Percentiles rank a stretch among this genome's conserved stretches.
These are phyloP conservation scores for Aspergillus melleus DNA, from an alignment of 2,329 filamentous ascomycete genomes.

Conservation along the genomic window DNA sequence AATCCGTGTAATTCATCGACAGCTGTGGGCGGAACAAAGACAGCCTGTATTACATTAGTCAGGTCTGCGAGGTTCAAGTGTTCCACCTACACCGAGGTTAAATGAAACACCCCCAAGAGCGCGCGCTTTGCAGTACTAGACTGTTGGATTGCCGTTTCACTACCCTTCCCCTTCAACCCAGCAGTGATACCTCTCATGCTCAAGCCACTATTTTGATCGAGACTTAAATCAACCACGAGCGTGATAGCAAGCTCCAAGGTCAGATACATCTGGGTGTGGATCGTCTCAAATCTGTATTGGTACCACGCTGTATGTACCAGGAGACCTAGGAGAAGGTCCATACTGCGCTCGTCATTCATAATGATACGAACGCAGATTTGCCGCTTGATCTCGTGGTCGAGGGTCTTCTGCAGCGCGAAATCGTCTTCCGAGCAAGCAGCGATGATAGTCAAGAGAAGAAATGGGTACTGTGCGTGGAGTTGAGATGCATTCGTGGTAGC, in stretches of 20 bases:
- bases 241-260: constrained; percentile 7
- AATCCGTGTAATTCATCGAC: constrained; percentile 11
- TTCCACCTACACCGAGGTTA: constrained; percentile 5
- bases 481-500: background rate
- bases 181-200: constrained; percentile 2
- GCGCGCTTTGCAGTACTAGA: constrained; percentile 2
- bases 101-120: constrained; percentile 12
- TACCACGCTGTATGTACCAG: constrained; percentile 14
- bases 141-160: background rate
- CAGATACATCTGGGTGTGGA: constrained; percentile 12
- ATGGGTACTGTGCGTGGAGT: constrained; percentile 4
- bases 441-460: constrained; percentile 9
- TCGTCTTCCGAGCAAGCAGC: constrained; percentile 5
- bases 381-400: constrained; percentile 4
- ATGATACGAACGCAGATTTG: constrained; percentile 3
- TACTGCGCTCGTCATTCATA: constrained; percentile 8
- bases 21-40: constrained; percentile 13
- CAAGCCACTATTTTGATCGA: background rate
- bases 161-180: background rate
- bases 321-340: constrained; percentile 11
- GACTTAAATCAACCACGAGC: constrained; percentile 6
- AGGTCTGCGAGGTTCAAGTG: background rate
- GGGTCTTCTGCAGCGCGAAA: background rate
- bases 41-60: background rate
- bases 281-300: constrained; percentile 12